A percentile compares a stretch with the other conserved stretches of the same genome.
These are phyloP conservation scores for Fusarium zealandicum DNA, from an alignment of 2,329 filamentous ascomycete genomes.

Conservation along the genomic window DNA sequence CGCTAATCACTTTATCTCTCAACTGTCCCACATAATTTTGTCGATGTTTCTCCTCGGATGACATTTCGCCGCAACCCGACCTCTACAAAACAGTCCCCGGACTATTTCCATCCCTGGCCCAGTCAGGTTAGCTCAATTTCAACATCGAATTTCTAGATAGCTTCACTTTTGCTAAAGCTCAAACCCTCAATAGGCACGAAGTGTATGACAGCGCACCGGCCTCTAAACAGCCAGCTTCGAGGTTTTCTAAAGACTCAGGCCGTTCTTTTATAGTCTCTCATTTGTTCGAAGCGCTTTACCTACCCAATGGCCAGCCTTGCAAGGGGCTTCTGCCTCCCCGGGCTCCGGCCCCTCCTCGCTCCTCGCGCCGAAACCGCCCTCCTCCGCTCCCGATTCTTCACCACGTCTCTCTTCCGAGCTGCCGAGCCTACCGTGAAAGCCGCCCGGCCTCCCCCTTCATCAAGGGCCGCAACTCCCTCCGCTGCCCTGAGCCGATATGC, in stretches of 20 bases:
- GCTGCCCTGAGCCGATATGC: conserved; percentile 47
- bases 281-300: not conserved
- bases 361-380: conserved; percentile 34
- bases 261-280: not conserved
- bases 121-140: conserved; percentile 11
- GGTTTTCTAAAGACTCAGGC: too few relatives aligned
- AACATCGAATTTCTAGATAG: conserved; percentile 33
- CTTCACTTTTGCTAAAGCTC: conserved; percentile 27
- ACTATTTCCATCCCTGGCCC: conserved; percentile 24
- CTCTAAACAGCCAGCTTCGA: conserved; percentile 2
- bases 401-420: conserved; percentile 40
- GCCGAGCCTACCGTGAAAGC: conserved; percentile 28
- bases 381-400: conserved; percentile 42
- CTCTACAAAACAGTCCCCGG: conserved; percentile 9
- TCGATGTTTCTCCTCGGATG: conserved; percentile 23
- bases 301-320: conserved; percentile 44
- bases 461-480: conserved; percentile 24
- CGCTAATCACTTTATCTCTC: conserved; percentile 16
- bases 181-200: conserved; percentile 11
- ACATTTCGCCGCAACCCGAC: conserved; percentile 32
- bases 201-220: conserved; percentile 8
- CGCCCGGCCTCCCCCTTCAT: conserved; percentile 14
- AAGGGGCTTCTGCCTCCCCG: conserved; percentile 42
- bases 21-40: conserved; percentile 18
- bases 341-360: conserved; percentile 36